Evolutionary conservation across 352 stramenopile genomes (phyloP).

Genomic region (Pythium monospermum): DNA sequence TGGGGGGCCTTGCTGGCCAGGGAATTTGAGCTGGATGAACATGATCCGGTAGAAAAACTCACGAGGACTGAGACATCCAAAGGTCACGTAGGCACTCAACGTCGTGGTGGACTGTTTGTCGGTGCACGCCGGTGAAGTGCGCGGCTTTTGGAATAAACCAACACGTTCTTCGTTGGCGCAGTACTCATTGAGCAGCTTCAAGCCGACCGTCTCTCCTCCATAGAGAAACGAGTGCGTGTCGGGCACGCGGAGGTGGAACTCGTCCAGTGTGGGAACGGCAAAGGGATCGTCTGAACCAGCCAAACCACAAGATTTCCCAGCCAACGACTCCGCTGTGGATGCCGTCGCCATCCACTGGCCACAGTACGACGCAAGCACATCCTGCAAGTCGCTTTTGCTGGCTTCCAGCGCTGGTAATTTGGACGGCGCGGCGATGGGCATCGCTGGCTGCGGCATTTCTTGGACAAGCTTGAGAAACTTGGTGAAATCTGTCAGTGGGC

Average conservation of each 20-base stretch:
- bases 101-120: conserved; percentile 89
- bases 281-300: conserved; percentile 34
- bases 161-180: conserved; percentile 67
- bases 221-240: conserved; percentile 40
- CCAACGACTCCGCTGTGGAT: conserved; percentile 19
- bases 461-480: conserved; percentile 48
- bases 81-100: conserved; percentile 90
- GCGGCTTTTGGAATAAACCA: conserved; percentile 94
- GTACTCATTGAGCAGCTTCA: conserved; percentile 53
- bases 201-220: conserved; percentile 44
- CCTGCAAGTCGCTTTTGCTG: conserved; percentile 22
- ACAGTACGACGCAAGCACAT: conserved; percentile 13
- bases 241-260: conserved; percentile 32
- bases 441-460: conserved; percentile 43
- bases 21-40: conserved; percentile 88
- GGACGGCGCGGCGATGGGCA: conserved; percentile 32
- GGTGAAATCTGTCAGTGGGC: conserved; percentile 43
- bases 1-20: conserved; percentile 67
- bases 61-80: conserved; percentile 85
- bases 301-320: conserved; percentile 9
- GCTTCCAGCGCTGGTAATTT: conserved; percentile 22
- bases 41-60: conserved; percentile 78
- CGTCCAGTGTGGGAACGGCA: conserved; percentile 31
- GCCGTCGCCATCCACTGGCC: conserved; percentile 25
- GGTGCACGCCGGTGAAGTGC: conserved; percentile 85